Base-by-base conservation (phyloP, 768 basidiomycete species). In the Hydnum rufescens region DNA sequence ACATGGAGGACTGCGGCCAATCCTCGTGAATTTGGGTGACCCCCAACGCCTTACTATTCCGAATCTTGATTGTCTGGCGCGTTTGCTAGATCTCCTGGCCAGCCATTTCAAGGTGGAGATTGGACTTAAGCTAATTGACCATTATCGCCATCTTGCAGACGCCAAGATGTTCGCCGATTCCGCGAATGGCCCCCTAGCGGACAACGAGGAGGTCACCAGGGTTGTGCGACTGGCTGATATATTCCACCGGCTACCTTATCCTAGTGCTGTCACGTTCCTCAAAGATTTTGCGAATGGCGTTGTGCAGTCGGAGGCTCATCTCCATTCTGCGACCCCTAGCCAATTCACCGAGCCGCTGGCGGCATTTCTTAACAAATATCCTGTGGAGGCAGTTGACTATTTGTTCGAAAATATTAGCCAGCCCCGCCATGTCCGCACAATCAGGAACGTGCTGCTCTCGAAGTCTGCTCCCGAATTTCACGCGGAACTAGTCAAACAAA, bases 101-200 rank as follows among this genome's bases (percentile, higher is more conserved):
- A 96, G 96, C 64, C 97, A 99, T 67, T 99, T 99, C 78, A 97
- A 96, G 64, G 93, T 99, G 18, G 95, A 99, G 68, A 97, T 99
- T 55, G 95, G 95, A 0, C 77, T 86, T 64, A 99, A 99, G 66
- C 76, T 99, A 4, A 71, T 99, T 22, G 95, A 97, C 60, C 95
- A 99, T 63, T 96, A 93, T 67, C 80, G 82, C 42, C 78, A 82
- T 32, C 81, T 99, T 22, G 86, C 93, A 25, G 89, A 93, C 60
- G 82, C 87, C 13, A 79, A 80, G 57, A 80, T 86, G 70, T 72
- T 96, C 26, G 74, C 75, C 53, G 77, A 76, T 46, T 82, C 90
- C 0, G 78, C 88, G 0, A 76, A 78, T 54, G 72, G 83, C 3
- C 85, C 89, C 1, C 68, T 87, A 23, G 73, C 77, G 16, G 88